Percentiles rank a stretch among this genome's conserved stretches.
Evolutionary conservation across 192 early-diverging fungal genomes (phyloP).

Genomic region (Chytriomyces sp.): DNA sequence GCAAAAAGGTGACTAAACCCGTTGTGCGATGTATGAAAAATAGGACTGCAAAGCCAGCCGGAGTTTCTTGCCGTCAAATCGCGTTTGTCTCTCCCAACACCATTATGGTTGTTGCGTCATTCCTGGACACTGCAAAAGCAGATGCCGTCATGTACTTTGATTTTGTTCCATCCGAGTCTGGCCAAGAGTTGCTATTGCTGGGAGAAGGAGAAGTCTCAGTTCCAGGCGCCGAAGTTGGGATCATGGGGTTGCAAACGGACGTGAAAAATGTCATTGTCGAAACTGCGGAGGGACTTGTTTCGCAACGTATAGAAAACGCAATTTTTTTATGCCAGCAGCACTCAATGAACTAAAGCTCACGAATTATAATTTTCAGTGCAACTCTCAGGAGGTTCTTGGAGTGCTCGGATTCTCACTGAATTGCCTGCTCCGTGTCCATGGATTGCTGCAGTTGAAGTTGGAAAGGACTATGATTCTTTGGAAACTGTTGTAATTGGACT

Average conservation of each 20-base stretch:
- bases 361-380: slow-evolving; percentile 32
- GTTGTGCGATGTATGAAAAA: background rate
- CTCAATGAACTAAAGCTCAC: slow-evolving; percentile 7
- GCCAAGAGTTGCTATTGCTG: background rate
- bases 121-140: background rate
- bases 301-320: background rate
- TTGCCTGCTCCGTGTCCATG: slow-evolving; percentile 60
- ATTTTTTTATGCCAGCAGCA: slow-evolving; percentile 15
- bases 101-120: slow-evolving; percentile 54
- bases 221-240: background rate
- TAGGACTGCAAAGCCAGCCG: background rate
- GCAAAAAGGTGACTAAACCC: no score
- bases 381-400: background rate
- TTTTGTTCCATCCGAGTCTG: background rate
- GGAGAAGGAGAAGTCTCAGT: background rate
- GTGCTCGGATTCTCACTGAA: background rate
- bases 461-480: background rate
- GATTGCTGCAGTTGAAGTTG: slow-evolving; percentile 46
- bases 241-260: slow-evolving; percentile 28
- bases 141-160: slow-evolving; percentile 36
- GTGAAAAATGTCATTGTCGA: slow-evolving; percentile 18
- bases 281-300: slow-evolving; percentile 28
- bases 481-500: slow-evolving; percentile 70
- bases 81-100: slow-evolving; percentile 61
- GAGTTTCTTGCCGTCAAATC: slow-evolving; percentile 63